Evolutionary conservation across 495 filamentous ascomycete genomes (phyloP).

Genomic region (Schizothecium vesticola): DNA sequence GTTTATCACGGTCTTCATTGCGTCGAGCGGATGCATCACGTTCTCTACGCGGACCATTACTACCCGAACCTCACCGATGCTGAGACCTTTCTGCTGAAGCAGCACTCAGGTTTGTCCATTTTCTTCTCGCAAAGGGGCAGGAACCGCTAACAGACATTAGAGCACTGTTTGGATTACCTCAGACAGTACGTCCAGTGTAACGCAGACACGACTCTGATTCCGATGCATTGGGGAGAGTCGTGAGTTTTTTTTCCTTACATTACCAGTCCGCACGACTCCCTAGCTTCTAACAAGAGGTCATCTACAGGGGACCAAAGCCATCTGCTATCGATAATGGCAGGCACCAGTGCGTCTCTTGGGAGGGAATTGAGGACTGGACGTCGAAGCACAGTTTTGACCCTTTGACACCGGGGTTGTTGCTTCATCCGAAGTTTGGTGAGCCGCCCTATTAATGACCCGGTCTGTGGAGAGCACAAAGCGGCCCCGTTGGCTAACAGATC

Average conservation of each 20-base stretch:
- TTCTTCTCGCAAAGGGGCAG: too few relatives aligned
- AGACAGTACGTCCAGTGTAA: slow-evolving; percentile 14
- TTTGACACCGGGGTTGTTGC: not conserved
- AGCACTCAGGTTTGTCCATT: too few relatives aligned
- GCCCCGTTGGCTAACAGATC: not conserved
- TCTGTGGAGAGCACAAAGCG: not conserved
- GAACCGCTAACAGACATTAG: too few relatives aligned
- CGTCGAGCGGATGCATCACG: not conserved
- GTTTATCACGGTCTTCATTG: slow-evolving; percentile 10
- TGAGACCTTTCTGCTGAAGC: not conserved
- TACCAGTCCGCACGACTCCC: too few relatives aligned
- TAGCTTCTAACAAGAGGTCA: too few relatives aligned
- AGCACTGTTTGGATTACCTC: slow-evolving; percentile 12
- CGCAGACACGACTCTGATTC: slow-evolving; percentile 8
- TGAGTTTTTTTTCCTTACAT: not conserved
- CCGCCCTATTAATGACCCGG: not conserved
- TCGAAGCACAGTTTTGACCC: slow-evolving; percentile 5
- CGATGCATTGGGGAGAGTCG: slow-evolving; percentile 6
- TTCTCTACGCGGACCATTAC: slow-evolving; percentile 7
- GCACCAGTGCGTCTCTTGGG: slow-evolving; percentile 7
- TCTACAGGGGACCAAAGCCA: slow-evolving; percentile 2
- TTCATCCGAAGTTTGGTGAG: slow-evolving; percentile 9
- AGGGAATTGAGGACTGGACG: slow-evolving; percentile 3
- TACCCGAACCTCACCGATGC: slow-evolving; percentile 3
- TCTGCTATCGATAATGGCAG: not conserved